Evolutionary conservation across 139 green algal species (phyloP).

Genomic region (Tetraselmis chui): DNA sequence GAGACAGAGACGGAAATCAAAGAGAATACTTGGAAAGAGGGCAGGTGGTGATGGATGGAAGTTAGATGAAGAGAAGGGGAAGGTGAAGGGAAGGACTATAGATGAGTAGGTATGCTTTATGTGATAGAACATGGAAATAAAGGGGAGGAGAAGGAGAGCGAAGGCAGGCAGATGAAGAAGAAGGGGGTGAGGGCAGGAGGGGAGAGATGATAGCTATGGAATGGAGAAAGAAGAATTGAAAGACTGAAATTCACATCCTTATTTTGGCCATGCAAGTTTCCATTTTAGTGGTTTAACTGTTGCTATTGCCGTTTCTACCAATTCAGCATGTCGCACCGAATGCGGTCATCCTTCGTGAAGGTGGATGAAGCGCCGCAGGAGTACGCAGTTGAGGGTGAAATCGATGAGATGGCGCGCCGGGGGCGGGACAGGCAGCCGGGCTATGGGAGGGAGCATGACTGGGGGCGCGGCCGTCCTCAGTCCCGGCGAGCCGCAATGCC

Average conservation of each 20-base stretch:
- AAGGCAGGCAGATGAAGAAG: background rate
- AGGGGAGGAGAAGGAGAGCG: background rate
- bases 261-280: background rate
- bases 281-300: background rate
- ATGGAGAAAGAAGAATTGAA: background rate
- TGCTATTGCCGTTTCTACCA: background rate
- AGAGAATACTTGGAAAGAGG: no score
- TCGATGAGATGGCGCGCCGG: background rate
- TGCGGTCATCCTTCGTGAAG: background rate
- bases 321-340: background rate
- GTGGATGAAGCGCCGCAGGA: background rate
- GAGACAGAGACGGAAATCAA: no score
- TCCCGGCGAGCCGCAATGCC: background rate
- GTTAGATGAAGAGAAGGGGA: no score
- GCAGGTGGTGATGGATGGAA: no score
- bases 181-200: background rate
- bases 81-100: no score
- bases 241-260: background rate
- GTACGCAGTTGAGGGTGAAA: background rate
- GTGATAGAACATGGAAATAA: no score
- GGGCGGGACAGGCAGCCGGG: no score
- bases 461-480: no score
- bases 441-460: no score
- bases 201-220: background rate
- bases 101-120: no score